Evolutionary conservation across 2,329 filamentous ascomycete genomes (phyloP), one percentile per base, ranked within the genome.

Genomic region (Leptographium radiaticola): DNA sequence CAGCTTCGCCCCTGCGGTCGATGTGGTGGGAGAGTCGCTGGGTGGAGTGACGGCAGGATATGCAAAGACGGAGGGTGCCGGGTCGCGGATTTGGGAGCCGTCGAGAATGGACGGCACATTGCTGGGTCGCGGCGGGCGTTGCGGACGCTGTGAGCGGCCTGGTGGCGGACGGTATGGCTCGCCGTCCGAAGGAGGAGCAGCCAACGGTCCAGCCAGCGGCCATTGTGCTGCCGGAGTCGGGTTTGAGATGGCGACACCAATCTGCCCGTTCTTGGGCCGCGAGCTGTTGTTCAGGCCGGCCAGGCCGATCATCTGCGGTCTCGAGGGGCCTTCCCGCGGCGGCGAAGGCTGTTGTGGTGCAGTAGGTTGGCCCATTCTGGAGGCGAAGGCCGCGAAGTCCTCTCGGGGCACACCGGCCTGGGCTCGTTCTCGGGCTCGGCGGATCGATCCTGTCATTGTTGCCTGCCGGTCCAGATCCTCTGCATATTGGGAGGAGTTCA

Each of bases 111-210:
- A 81, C 11, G 79, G 78, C 2, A 82, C 77, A 56, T 71, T 66
- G 59, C 79, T 83, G 9, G 80, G 80, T 40, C 81, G 73, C 12
- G 77, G 77, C 11, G 80, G 81, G 58, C 80, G 71, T 62, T 75
- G 76, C 20, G 80, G 80, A 30, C 77, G 72, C 42, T 72, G 68
- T 39, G 73, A 72, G 56, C 70, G 69, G 47, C 73, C 73, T n/a
- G 72, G 67, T 16, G 76, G 74, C 52, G 76, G 73, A 60, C 71
- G 70, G 58, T 79, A 80, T 20, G 71, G 68, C 52, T 71, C 68
- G 18, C 65, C 53, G 43, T 69, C 66, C 40, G 13, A 61, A n/a
- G 67, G 60, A 42, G 66, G 55, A 9, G 53, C 31, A 1, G 53
- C 61, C 20, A 71, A 62, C 15, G 72, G 68, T 16, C 66, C 69